phyloP scores from a whole-genome alignment of 306 rosid species.

The Adenanthera pavonina region DNA sequence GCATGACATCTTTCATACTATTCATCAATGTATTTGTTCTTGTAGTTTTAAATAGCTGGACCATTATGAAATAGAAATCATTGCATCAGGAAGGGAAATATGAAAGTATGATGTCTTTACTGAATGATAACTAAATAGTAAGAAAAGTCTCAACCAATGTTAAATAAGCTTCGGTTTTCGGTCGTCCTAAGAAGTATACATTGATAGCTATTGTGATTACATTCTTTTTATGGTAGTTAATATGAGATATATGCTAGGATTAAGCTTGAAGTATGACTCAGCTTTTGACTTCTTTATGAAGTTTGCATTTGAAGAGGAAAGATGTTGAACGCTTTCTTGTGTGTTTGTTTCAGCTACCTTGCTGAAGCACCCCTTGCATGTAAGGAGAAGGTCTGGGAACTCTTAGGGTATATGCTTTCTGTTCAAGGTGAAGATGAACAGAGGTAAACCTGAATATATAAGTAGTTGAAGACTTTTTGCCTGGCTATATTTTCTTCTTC shows the following conservation, averaged over 20 bases:
- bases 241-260: neutral
- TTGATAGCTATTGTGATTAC: neutral
- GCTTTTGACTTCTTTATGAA: slow-evolving; percentile 1
- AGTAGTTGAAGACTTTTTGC: slow-evolving; percentile 23
- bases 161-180: slow-evolving; percentile 12
- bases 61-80: slow-evolving; percentile 12
- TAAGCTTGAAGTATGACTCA: slow-evolving; percentile 24
- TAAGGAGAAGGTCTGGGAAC: slow-evolving; percentile 73
- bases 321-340: slow-evolving; percentile 1
- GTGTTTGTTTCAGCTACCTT: slow-evolving; percentile 81
- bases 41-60: slow-evolving; percentile 25
- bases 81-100: slow-evolving; percentile 15
- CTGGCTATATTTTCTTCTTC: neutral
- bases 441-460: slow-evolving; percentile 58
- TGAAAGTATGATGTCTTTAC: slow-evolving; percentile 16
- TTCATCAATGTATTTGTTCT: slow-evolving; percentile 24
- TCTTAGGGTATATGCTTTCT: slow-evolving; percentile 77
- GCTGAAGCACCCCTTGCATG: slow-evolving; percentile 91
- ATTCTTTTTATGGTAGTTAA: slow-evolving; percentile 21
- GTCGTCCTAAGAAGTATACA: neutral
- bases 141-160: neutral
- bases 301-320: slow-evolving; percentile 17
- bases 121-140: slow-evolving; percentile 10
- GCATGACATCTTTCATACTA: slow-evolving; percentile 28
- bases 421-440: slow-evolving; percentile 87